Conservation (phyloP, 805 yeast species). For the Barnettozyma wickerhamii region DNA sequence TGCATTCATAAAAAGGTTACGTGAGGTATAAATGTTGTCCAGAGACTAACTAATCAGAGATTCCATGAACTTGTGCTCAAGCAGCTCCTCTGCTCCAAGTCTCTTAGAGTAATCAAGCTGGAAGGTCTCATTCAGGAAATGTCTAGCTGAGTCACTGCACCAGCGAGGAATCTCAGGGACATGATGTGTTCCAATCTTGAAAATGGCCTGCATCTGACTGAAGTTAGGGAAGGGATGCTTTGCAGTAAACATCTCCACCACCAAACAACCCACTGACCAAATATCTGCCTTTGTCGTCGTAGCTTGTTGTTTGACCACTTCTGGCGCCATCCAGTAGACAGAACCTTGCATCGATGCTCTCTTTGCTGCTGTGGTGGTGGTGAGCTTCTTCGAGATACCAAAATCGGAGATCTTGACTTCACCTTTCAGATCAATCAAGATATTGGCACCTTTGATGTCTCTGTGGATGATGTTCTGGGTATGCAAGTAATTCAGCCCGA, state of each 20-base stretch:
- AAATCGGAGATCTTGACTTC: slow-evolving; percentile 83
- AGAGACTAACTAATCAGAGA: slow-evolving; percentile 12
- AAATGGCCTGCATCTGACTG: slow-evolving; percentile 95
- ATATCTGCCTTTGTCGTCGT: slow-evolving; percentile 92
- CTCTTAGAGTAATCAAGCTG: slow-evolving; percentile 70
- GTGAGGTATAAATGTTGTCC: too few species aligned
- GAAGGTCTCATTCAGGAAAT: slow-evolving; percentile 64
- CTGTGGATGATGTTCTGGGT: slow-evolving; percentile 75
- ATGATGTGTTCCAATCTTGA: slow-evolving; percentile 83
- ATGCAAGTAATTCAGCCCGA: slow-evolving; percentile 73
- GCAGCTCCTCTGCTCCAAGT: slow-evolving; percentile 66
- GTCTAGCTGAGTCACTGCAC: slow-evolving; percentile 63
- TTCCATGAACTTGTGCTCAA: slow-evolving; percentile 56
- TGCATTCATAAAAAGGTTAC: too few species aligned
- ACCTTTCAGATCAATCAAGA: slow-evolving; percentile 74
- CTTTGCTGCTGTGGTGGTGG: slow-evolving; percentile 43
- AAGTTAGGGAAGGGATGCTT: slow-evolving; percentile 94
- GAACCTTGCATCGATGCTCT: slow-evolving; percentile 92
- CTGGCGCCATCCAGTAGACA: slow-evolving; percentile 99
- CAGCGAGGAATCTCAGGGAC: slow-evolving; percentile 76
- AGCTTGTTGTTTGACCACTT: slow-evolving; percentile 89
- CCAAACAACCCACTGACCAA: slow-evolving; percentile 95
- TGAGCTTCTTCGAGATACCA: slow-evolving; percentile 71
- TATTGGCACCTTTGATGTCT: slow-evolving; percentile 87
- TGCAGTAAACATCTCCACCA: slow-evolving; percentile 94